phyloP scores from a whole-genome alignment of 2,329 filamentous ascomycete species.

The Hirsutella minnesotensis region DNA sequence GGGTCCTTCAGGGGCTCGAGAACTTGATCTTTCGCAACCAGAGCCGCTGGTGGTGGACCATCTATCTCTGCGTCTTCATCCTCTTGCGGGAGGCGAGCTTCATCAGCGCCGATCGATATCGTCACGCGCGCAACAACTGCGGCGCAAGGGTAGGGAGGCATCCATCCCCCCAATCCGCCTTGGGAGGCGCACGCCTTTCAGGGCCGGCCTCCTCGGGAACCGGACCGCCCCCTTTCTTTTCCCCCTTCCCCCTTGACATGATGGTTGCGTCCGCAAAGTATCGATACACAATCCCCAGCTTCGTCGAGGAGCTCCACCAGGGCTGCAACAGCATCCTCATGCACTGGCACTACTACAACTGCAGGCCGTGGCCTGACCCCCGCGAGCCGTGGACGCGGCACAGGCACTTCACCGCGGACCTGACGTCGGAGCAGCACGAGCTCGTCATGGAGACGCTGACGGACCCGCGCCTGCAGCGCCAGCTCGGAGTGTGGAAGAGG shows the following conservation, averaged over 20 bases:
- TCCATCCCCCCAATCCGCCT: neutral
- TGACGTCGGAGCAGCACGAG: conserved; percentile 19
- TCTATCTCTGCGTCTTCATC: conserved; percentile 29
- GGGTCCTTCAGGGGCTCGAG: conserved; percentile 23
- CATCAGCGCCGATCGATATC: conserved; percentile 26
- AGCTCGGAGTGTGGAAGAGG: conserved; percentile 13
- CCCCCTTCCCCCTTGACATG: neutral
- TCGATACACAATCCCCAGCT: conserved; percentile 25
- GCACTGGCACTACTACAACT: conserved; percentile 40
- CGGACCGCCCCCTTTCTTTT: neutral
- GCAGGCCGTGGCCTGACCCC: conserved; percentile 13
- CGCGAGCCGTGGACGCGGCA: conserved; percentile 15
- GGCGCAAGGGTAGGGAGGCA: conserved; percentile 11
- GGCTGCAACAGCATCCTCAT: conserved; percentile 33
- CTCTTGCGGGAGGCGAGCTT: conserved; percentile 28
- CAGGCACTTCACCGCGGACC: conserved; percentile 14
- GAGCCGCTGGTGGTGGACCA: conserved; percentile 16
- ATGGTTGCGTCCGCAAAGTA: conserved; percentile 8
- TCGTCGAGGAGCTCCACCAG: conserved; percentile 31
- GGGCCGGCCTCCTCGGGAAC: no score
- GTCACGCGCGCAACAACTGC: conserved; percentile 27
- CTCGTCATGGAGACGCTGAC: conserved; percentile 19
- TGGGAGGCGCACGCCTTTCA: neutral
- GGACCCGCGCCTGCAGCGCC: conserved; percentile 10
- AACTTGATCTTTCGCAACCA: conserved; percentile 21